Conservation (phyloP, 2,329 filamentous ascomycete species). For the Apiospora saccharicola region DNA sequence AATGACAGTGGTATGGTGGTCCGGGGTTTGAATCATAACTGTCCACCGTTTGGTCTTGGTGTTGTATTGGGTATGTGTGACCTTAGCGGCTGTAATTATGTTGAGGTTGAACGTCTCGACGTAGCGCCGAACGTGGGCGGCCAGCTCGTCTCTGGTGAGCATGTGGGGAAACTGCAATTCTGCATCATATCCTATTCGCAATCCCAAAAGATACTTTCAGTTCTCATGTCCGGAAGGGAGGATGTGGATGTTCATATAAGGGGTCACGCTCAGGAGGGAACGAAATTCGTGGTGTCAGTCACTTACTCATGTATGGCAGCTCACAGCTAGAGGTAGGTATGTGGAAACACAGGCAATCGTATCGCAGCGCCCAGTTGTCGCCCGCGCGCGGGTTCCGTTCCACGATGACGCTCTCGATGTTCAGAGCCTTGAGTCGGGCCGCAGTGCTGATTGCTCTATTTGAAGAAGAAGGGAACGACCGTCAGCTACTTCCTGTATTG, state of each 20-base stretch:
- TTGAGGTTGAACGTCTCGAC: constrained; percentile 43
- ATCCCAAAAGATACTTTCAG: constrained; percentile 40
- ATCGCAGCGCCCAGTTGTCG: constrained; percentile 49
- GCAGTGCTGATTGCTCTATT: constrained; percentile 41
- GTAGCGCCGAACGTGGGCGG: constrained; percentile 37
- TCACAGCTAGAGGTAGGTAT: constrained; percentile 46
- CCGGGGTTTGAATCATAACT: constrained; percentile 32
- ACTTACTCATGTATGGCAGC: constrained; percentile 44
- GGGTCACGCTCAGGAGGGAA: too few species aligned
- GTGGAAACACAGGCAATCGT: constrained; percentile 50
- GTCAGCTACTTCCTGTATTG: too few species aligned
- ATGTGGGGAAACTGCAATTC: constrained; percentile 30
- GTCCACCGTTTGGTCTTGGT: constrained; percentile 36
- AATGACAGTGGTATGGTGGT: constrained; percentile 20
- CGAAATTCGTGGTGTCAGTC: constrained; percentile 38
- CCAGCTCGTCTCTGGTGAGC: constrained; percentile 37
- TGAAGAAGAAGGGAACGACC: too few species aligned
- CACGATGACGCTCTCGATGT: constrained; percentile 45
- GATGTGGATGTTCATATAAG: too few species aligned
- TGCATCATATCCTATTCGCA: constrained; percentile 32
- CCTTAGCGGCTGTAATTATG: constrained; percentile 38
- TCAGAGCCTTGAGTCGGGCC: constrained; percentile 48
- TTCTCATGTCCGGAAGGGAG: too few species aligned
- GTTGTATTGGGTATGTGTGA: constrained; percentile 39
- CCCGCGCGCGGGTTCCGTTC: constrained; percentile 45